A percentile compares a stretch with the other conserved stretches of the same genome.
Conservation (phyloP, 805 yeast genomes). For the Candida awuae region DNA sequence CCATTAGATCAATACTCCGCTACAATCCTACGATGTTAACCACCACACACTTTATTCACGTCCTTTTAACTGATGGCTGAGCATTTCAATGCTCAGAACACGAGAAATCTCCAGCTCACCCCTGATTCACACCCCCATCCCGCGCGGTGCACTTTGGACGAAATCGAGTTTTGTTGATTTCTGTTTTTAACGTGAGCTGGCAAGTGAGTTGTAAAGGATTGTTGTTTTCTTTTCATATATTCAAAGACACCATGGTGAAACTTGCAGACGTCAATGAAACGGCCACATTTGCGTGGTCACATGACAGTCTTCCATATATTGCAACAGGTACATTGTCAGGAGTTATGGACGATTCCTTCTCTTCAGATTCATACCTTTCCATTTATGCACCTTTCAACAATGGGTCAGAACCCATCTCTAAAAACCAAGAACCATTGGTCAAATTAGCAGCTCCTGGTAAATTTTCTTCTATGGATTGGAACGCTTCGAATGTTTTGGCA, state of each 20-base stretch:
- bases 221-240: constrained; percentile 28
- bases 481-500: constrained; percentile 57
- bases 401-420: constrained; percentile 20
- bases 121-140: too few relatives aligned
- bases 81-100: too few relatives aligned
- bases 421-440: constrained; percentile 29
- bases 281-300: constrained; percentile 96
- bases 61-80: too few relatives aligned
- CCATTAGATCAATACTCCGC: too few relatives aligned
- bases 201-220: too few relatives aligned
- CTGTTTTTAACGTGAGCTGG: too few relatives aligned
- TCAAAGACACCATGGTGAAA: constrained; percentile 51
- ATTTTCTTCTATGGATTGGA: constrained; percentile 83
- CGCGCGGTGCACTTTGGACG: too few relatives aligned
- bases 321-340: constrained; percentile 97
- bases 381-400: constrained; percentile 60
- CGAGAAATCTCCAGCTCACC: too few relatives aligned
- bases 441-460: constrained; percentile 45
- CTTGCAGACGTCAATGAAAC: constrained; percentile 76
- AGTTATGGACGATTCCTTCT: constrained; percentile 82
- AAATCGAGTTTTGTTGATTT: too few relatives aligned
- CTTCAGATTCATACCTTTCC: constrained; percentile 69
- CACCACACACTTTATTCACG: too few relatives aligned
- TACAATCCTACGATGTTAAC: too few relatives aligned
- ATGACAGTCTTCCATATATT: constrained; percentile 60